Base-by-base conservation (phyloP, 2,329 filamentous ascomycete species). In the Fusarium ambrosium region DNA sequence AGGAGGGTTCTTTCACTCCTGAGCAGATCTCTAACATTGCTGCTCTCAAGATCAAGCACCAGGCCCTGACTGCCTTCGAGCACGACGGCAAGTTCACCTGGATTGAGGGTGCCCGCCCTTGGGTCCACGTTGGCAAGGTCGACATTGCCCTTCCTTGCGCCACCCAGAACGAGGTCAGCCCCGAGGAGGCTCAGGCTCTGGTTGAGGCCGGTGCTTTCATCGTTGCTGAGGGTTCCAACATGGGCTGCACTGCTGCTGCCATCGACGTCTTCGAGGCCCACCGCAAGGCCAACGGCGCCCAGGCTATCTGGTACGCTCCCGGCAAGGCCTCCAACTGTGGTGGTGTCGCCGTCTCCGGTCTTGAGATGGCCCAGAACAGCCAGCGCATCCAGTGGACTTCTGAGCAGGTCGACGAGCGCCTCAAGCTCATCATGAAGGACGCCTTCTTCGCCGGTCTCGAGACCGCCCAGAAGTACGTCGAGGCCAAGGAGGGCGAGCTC, bases 361-460 rank as follows among this genome's bases (percentile, higher is more conserved):
- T 99, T 53, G 97, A 99, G 90, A 99, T 99, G 97, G 95, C 96
- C 9, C 97, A 99, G 91, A 98, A 99, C 91, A 96, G 93, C 76
- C 87, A 92, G 85, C 93, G 96, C 71, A 88, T 98, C 76, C 90
- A 87, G 81, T 99, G 97, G 97, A 94, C 94, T 32, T 81, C 88
- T 56, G 94, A 98, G 88, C 93, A 98, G 88, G 97, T 98, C 76
- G 96, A 98, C 86, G 87, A 89, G 78, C 95, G 95, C 87, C 92
- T 99, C 81, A 95, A 97, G 90, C 88, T 85, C 79, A 98, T 98
- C 87, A 99, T 99, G 97, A 93, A 96, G 89, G 89, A 91, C 76
- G 96, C 94, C 84, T 99, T 98, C 88, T 89, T 93, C 84, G 95
- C 95, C 86, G 97, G 95, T 78, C 88, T 98, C 62, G 88, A 93